A percentile compares a stretch with the other conserved stretches of the same genome.
Conservation (phyloP, 306 rosid species). For the Dryas alaskensis region DNA sequence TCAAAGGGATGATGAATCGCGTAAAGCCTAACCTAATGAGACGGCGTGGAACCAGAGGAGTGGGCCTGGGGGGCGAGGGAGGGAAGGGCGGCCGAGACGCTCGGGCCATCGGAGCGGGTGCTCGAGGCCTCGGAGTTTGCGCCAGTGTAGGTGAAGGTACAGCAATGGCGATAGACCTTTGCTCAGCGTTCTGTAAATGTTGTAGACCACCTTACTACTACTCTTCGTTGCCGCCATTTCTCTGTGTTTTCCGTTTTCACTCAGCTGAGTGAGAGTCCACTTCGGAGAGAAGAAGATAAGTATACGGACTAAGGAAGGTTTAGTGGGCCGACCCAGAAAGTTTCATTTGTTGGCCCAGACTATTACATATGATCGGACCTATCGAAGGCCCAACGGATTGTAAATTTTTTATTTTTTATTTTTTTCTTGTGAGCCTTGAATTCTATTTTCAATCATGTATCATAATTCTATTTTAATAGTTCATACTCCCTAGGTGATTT, state of each 20-base stretch:
- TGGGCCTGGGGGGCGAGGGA: constrained; percentile 60
- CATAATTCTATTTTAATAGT: too few species aligned
- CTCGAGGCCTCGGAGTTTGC: constrained; percentile 57
- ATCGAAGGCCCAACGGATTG: too few species aligned
- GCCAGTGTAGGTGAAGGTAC: constrained; percentile 65
- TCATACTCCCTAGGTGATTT: too few species aligned
- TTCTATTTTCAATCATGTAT: too few species aligned
- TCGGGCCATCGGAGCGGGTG: constrained; percentile 72
- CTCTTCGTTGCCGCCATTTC: constrained; percentile 51
- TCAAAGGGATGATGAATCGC: not conserved
- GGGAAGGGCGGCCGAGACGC: constrained; percentile 73
- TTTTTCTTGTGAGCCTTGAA: too few species aligned
- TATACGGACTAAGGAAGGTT: not conserved
- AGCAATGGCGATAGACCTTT: constrained; percentile 56
- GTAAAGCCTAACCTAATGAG: constrained; percentile 48
- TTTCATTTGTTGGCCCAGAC: not conserved
- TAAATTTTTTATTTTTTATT: too few species aligned
- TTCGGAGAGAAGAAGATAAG: too few species aligned
- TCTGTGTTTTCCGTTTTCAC: not conserved
- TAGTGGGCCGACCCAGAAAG: not conserved
- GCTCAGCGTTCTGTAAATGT: constrained; percentile 65
- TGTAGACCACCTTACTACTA: constrained; percentile 37
- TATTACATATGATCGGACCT: not conserved
- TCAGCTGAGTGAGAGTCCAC: too few species aligned
- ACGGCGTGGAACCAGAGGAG: constrained; percentile 96